These are phyloP conservation scores for Boletellus sp. DNA, from an alignment of 768 basidiomycete genomes.

Conservation along the genomic window DNA sequence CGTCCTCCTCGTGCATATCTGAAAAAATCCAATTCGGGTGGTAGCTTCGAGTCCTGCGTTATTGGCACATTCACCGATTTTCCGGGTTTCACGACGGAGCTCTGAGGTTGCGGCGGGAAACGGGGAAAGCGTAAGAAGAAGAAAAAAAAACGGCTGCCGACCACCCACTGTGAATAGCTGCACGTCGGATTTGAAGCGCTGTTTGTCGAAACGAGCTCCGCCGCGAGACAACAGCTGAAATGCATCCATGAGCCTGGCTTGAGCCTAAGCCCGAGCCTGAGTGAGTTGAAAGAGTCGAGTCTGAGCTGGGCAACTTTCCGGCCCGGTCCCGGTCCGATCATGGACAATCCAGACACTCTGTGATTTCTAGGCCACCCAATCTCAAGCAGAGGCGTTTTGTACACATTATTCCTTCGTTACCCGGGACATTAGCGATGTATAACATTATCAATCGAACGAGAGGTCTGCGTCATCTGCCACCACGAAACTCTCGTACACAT, in stretches of 20 bases:
- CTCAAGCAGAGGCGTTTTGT: too few species aligned
- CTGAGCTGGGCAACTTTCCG: constrained; percentile 14
- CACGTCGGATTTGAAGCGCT: constrained; percentile 64
- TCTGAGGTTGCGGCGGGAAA: constrained; percentile 16
- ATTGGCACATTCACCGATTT: constrained; percentile 21
- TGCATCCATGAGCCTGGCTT: constrained; percentile 58
- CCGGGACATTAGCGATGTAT: constrained; percentile 4
- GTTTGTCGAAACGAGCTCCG: constrained; percentile 78
- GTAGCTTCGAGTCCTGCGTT: constrained; percentile 51
- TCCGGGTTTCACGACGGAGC: constrained; percentile 19
- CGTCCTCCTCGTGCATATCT: constrained; percentile 65
- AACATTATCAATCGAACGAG: constrained; percentile 34
- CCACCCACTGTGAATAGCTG: constrained; percentile 60
- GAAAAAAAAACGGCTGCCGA: not conserved
- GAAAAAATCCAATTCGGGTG: constrained; percentile 86
- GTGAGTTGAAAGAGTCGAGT: not conserved
- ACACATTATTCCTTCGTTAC: not conserved
- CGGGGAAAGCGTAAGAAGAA: not conserved
- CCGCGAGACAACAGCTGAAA: constrained; percentile 90
- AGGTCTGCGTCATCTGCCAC: constrained; percentile 76
- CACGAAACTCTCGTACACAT: constrained; percentile 74
- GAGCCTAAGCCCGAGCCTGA: too few species aligned
- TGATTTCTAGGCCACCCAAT: too few species aligned
- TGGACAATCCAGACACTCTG: not conserved
- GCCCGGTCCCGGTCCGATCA: not conserved